phyloP scores from a whole-genome alignment of 371 early-diverging fungal genomes.

The Mortierella sp. region DNA sequence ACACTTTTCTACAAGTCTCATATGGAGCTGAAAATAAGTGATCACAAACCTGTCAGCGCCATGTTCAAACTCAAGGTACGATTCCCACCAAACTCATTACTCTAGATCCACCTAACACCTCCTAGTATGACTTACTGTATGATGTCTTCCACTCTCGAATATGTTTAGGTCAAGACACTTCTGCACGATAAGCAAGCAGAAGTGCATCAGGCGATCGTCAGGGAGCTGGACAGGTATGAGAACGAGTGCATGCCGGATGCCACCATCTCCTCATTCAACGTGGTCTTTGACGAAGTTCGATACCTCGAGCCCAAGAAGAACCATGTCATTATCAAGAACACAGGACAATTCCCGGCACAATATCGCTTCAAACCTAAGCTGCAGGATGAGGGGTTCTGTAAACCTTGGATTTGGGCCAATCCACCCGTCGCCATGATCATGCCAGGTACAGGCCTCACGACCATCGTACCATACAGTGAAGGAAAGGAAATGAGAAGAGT shows the following conservation, averaged over 20 bases:
- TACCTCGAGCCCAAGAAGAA: constrained; percentile 68
- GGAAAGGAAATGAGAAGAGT: no score
- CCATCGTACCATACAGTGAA: no score
- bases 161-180: constrained; percentile 56
- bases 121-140: no score
- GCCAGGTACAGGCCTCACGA: constrained; percentile 67
- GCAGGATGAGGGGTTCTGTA: constrained; percentile 61
- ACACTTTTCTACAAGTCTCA: constrained; percentile 65
- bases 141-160: no score
- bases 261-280: constrained; percentile 63
- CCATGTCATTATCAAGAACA: constrained; percentile 74
- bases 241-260: constrained; percentile 85
- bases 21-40: constrained; percentile 78
- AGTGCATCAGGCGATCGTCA: constrained; percentile 67
- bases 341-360: constrained; percentile 77
- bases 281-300: constrained; percentile 85
- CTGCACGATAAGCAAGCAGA: constrained; percentile 64
- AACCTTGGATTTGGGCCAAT: constrained; percentile 75
- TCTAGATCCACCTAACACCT: no score
- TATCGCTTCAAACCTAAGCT: constrained; percentile 77
- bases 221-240: constrained; percentile 80
- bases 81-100: no score
- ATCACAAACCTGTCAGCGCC: constrained; percentile 94
- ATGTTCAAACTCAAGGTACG: constrained; percentile 65
- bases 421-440: constrained; percentile 74